Evolutionary conservation across 768 basidiomycete genomes (phyloP), one percentile per base, ranked within the genome.

Genomic region (Kwoniella botswanensis): DNA sequence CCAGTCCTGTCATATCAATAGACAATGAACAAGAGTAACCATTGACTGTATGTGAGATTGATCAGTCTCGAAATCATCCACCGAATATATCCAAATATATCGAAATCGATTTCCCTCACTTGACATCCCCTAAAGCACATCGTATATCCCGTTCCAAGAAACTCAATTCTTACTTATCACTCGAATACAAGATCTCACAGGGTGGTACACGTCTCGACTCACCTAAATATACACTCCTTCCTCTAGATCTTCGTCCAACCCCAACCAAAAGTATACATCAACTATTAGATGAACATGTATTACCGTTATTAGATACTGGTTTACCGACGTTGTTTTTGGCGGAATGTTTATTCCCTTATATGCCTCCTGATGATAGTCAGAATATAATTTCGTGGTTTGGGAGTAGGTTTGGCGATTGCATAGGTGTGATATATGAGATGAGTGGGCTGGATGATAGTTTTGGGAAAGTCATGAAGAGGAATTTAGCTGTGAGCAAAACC

Each of bases 261-360:
- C 13, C 11, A 29, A 11, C 57, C 11, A 21, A 7, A n/a, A 73
- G 59, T 12, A 70, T 64, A 50, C 42, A 46, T 24, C 21, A 26
- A n/a, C 42, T 61, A 21, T 22, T 71, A 7, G 21, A 26, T 15
- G 53, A 35, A 22, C 1, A 26, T 21, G 50, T 82, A 1, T 65
- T 76, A 26, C 74, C 72, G 2, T 46, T 82, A 1, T 86, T 96
- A 43, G 90, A 91, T 17, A 86, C 88, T 0, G 75, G 86, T 1
- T 78, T 89, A 13, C 93, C 95, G 3, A 95, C 94, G 0, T 87
- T 98, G 2, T 86, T 98, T 24, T 84, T 98, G 10, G 94, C 93
- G 71, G 96, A 98, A 86, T 98, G 96, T 75, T 92, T 98, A 18
- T 87, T 97, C 65, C 93, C 89, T 15, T 98, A 99, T 84, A 92